Evolutionary conservation across 257 asterid species (phyloP).

Genomic region (Solanum pimpinellifolium): DNA sequence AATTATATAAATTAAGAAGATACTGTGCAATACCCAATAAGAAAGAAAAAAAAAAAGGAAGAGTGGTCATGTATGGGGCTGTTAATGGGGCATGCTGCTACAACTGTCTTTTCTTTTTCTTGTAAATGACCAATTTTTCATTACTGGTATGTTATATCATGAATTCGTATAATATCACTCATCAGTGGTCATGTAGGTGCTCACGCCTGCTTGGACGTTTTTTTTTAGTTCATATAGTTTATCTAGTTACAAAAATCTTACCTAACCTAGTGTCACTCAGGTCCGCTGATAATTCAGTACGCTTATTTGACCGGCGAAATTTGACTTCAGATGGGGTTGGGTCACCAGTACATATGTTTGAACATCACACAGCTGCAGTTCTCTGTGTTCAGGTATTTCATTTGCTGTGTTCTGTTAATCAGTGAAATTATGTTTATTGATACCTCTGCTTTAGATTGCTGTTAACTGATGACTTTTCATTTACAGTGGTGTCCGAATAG

Average conservation of each 20-base stretch:
- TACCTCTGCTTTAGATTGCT: background rate
- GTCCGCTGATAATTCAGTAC: conserved; percentile 85
- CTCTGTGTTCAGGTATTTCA: conserved; percentile 84
- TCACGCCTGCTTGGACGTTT: background rate
- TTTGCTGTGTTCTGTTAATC: conserved; percentile 3
- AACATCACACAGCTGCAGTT: conserved; percentile 85
- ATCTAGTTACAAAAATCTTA: background rate
- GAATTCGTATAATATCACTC: background rate
- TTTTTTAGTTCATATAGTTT: background rate
- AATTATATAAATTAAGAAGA: background rate
- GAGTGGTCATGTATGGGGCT: background rate
- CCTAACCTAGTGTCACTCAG: conserved; percentile 22
- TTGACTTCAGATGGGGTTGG: conserved; percentile 65
- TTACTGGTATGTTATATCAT: background rate
- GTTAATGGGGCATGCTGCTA: background rate
- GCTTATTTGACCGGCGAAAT: conserved; percentile 94
- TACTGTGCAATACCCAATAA: background rate
- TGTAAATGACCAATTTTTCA: background rate
- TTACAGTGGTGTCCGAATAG: conserved; percentile 94
- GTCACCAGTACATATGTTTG: conserved; percentile 64
- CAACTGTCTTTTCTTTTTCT: background rate
- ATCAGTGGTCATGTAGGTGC: background rate
- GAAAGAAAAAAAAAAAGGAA: background rate
- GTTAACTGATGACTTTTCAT: background rate
- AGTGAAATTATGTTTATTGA: background rate